Base-by-base conservation (phyloP, 2,329 filamentous ascomycete species). In the Phialophora macrospora region DNA sequence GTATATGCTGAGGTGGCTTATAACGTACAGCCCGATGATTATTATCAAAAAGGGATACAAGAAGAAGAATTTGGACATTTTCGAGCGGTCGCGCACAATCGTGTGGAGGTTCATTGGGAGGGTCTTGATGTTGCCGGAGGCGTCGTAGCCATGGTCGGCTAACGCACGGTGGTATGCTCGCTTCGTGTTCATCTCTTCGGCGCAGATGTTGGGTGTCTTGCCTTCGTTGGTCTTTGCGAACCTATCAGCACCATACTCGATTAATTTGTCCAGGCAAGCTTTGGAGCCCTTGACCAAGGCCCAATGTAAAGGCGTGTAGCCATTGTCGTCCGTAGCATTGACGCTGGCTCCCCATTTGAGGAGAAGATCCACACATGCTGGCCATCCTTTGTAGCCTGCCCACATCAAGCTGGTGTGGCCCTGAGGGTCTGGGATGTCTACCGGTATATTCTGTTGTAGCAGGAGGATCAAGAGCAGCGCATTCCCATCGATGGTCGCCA, bases 331-430 rank as follows among this genome's bases (percentile, higher is more conserved):
- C 32, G 85, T 88, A 38, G 92, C 90, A 77, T 96, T 92, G 8
- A 97, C 92, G 75, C 93, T 95, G 44, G 95, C 95, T 60, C 95
- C 96, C 93, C 95, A 99, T 72, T 93, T 88, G 65, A 99, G 80
- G 71, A 97, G 94, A 51, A 98, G 78, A 75, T 98, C 95, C 55
- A 98, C 94, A 73, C 92, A 96, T 55, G 90, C 88, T 0, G 94
- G 92, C 76, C 90, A 97, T 41, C 96, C 95, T 79, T 99, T 99
- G 82, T 99, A 99, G 17, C 94, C 94, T 20, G 95, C 92, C 95
- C 95, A 99, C 95, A 99, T 99, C 67, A 99, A 84, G 67, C 90
- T 90, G 0, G 95, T 98, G 78, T 99, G 96, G 5, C 93, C 92
- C 75, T 93, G 94, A 58, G 87, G 87, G 79, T 99, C 95, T 60